These are phyloP conservation scores for Amanita phalloides DNA, from an alignment of 768 basidiomycete genomes.

Conservation along the genomic window DNA sequence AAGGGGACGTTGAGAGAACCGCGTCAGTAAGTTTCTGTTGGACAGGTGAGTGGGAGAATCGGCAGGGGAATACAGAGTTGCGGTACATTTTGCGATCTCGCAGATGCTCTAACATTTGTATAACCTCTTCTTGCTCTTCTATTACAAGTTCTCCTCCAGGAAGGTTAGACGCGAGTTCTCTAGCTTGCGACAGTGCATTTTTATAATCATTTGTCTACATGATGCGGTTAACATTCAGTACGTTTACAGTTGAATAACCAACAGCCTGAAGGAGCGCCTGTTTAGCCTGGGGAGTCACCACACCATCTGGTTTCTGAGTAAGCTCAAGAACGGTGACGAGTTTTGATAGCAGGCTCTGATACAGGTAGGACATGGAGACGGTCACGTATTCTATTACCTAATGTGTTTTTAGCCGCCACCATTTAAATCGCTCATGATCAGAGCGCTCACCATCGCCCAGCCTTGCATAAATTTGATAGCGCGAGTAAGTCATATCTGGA, in stretches of 20 bases:
- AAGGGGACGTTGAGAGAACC: constrained; percentile 36
- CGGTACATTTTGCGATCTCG: constrained; percentile 50
- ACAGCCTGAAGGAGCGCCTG: constrained; percentile 63
- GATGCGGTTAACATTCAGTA: background rate
- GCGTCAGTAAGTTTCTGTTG: constrained; percentile 39
- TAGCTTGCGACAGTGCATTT: constrained; percentile 44
- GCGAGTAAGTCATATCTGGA: too few relatives aligned
- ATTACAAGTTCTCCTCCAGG: constrained; percentile 66
- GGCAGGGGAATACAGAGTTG: constrained; percentile 8
- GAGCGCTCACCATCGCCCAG: too few relatives aligned
- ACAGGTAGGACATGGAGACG: constrained; percentile 19
- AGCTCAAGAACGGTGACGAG: constrained; percentile 51
- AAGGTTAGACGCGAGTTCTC: constrained; percentile 42
- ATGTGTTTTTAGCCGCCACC: too few relatives aligned
- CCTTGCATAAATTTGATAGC: too few relatives aligned
- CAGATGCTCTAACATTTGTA: constrained; percentile 54
- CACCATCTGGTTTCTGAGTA: constrained; percentile 45
- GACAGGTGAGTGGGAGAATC: constrained; percentile 1
- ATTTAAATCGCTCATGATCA: too few relatives aligned
- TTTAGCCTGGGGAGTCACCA: constrained; percentile 44
- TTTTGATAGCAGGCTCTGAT: constrained; percentile 48
- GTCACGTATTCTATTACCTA: too few relatives aligned
- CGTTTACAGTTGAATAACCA: constrained; percentile 10
- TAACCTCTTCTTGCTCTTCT: constrained; percentile 62
- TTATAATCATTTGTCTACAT: constrained; percentile 65